Base-by-base conservation (phyloP, 192 early-diverging fungal species). In the Backusella luteola region DNA sequence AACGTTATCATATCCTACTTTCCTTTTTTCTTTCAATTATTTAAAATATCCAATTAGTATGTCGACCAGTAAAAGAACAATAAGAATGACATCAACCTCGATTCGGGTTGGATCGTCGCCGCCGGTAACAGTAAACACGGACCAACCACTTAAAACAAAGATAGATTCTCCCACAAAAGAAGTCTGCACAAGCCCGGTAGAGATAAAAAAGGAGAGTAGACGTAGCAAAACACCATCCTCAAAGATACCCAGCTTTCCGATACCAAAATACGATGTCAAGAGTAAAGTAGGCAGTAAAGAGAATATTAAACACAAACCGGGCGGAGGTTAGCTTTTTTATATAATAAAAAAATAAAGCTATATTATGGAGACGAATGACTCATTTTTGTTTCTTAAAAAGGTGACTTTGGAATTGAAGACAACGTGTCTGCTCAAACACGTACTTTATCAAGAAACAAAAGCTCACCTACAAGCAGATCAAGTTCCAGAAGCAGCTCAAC, bases 261-360 rank as follows among this genome's bases (percentile, higher is more conserved):
- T 59, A 59, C 53, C 53, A 59, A 59, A 59, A 14, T 44, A 26
- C 26, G 12, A 71, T 32, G 41, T 71, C 1, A 71, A 71, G 26
- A 44, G 38, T 21, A 71, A 71, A 71, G 41, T 71, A 44, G 69
- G 69, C 7, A 44, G 38, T 17, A 26, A 44, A 39, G 69, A 71
- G 7, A 71, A 71, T 32, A 46, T 71, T 29, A 71, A 71, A 34
- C 69, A 71, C 26, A 76, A 76, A 56, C 75, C 75, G 1, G 44
- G 69, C 23, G 75, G 75, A 59, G 68, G 75, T 63, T 29, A 36
- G 32, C 11, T 53, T 35, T 44, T 69, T 9, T 26, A 35, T 75
- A 70, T n/a, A 49, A 46, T 21, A 26, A 9, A 35, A 67, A 38
- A 56, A 39, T 56, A 69, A 4, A n/a, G 9, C 12, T 39, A 39